Evolutionary conservation across 1,284 basidiomycete species (phyloP), one percentile per base, ranked within the genome.

Genomic region (Grifola frondosa): DNA sequence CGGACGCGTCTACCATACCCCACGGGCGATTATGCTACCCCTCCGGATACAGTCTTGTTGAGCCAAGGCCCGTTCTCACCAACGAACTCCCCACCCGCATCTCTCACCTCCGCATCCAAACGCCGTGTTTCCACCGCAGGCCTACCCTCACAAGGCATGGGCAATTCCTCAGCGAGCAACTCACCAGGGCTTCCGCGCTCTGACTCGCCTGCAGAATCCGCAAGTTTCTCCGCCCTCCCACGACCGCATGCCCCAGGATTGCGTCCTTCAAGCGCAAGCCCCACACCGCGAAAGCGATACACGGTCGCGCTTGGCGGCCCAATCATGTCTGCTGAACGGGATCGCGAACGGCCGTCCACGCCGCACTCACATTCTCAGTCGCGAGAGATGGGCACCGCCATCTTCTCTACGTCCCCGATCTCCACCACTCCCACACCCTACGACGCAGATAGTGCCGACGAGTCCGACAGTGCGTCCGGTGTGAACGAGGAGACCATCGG

Each of bases 221-320:
- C 46, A 2, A 64, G 64, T 48, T 60, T 64, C 4, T 47, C 46
- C 6, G 42, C 57, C 12, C 62, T 71, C 6, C 65, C 67, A 1
- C 49, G 66, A 5, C 66, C 73, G 5, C 59, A 56, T 31, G 52
- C 63, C 8, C 65, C 62, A 26, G 51, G 60, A 4, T 42, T 63
- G 30, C 57, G 61, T 1, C 70, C 70, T 11, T 62, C 70, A 1
- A 85, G 74, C 45, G 70, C 81, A 22, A 86, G 83, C 50, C 86
- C 86, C 1, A 87, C 85, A 0, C 84, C 86, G 1, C 67, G 84
- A 34, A 91, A 91, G 57, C 72, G 88, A 25, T 90, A 91, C 58
- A 90, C 88, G 0, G 86, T 90, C 32, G 87, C 88, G 1, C 71
- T 91, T 0, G 88, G 88, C 12, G 80, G 75, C 5, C 82, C 83